Conservation (phyloP, 257 asterid species). For the Eustoma russellianum region DNA sequence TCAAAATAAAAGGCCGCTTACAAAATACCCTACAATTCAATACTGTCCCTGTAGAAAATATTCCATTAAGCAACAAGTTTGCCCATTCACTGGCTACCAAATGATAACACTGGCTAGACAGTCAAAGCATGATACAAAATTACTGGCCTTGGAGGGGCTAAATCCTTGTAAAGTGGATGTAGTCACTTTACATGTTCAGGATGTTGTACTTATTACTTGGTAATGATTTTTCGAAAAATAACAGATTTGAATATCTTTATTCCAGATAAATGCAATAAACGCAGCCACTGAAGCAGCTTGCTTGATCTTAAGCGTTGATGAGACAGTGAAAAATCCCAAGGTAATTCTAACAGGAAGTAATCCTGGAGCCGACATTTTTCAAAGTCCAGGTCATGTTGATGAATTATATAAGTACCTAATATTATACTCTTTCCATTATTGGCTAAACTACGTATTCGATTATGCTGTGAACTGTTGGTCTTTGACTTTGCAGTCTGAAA, state of each 20-base stretch:
- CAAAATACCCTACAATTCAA: no score
- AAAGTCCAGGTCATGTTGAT: no score
- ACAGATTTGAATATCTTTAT: conserved; percentile 1
- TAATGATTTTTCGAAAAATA: not conserved
- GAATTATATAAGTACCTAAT: not conserved
- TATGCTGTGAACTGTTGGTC: no score
- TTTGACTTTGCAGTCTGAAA: conserved; percentile 87
- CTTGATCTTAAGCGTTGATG: conserved; percentile 75
- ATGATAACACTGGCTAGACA: no score
- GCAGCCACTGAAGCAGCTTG: conserved; percentile 96
- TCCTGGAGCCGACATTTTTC: no score
- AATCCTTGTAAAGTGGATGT: no score
- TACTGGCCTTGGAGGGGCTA: no score
- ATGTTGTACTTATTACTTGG: not conserved
- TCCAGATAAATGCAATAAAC: conserved; percentile 77
- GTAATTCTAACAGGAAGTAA: conserved; percentile 21
- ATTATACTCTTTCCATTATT: not conserved
- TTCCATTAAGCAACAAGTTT: no score
- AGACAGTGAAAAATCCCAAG: conserved; percentile 84
- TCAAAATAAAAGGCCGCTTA: no score
- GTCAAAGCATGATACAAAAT: no score
- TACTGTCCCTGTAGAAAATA: no score
- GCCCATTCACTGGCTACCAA: no score
- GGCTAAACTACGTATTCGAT: not conserved
- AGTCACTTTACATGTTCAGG: not conserved